Percentiles rank a stretch among this genome's conserved stretches.
Evolutionary conservation across 768 basidiomycete genomes (phyloP).

Genomic region (Boletus rufocinnamomeus): DNA sequence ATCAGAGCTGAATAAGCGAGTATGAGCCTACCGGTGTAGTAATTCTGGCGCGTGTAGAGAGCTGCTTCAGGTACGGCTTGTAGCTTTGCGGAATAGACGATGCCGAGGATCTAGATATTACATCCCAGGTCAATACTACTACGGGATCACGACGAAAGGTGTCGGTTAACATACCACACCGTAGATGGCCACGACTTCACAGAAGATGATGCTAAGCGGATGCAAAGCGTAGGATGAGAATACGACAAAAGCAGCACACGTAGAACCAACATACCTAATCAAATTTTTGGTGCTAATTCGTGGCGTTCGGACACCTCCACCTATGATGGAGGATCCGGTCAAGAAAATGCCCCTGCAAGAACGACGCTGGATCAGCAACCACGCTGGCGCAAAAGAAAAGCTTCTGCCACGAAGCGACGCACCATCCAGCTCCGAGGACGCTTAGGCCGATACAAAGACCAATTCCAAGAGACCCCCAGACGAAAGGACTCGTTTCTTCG

Average conservation of each 20-base stretch:
- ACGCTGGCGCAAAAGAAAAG: neutral
- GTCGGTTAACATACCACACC: constrained; percentile 66
- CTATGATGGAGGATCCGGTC: constrained; percentile 94
- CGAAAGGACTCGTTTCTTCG: constrained; percentile 91
- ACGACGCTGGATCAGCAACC: neutral
- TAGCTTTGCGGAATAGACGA: constrained; percentile 91
- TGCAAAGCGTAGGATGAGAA: neutral
- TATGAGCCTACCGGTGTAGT: constrained; percentile 73
- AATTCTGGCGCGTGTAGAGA: constrained; percentile 85
- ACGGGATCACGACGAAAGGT: neutral
- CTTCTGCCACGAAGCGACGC: constrained; percentile 29
- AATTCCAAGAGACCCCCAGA: constrained; percentile 89
- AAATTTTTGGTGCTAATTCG: constrained; percentile 96
- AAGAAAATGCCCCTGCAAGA: constrained; percentile 89
- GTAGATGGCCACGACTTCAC: constrained; percentile 99
- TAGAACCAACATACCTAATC: constrained; percentile 66
- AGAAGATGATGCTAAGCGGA: constrained; percentile 86
- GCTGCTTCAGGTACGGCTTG: constrained; percentile 55
- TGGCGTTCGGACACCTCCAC: constrained; percentile 92
- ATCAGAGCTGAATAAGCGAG: neutral
- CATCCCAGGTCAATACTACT: neutral
- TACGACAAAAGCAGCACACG: neutral
- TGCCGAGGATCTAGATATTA: constrained; percentile 78
- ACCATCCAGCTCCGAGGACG: constrained; percentile 96
- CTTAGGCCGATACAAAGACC: constrained; percentile 92